Evolutionary conservation across 257 asterid genomes (phyloP), one percentile per base, ranked within the genome.

Genomic region (Voacanga thouarsii): DNA sequence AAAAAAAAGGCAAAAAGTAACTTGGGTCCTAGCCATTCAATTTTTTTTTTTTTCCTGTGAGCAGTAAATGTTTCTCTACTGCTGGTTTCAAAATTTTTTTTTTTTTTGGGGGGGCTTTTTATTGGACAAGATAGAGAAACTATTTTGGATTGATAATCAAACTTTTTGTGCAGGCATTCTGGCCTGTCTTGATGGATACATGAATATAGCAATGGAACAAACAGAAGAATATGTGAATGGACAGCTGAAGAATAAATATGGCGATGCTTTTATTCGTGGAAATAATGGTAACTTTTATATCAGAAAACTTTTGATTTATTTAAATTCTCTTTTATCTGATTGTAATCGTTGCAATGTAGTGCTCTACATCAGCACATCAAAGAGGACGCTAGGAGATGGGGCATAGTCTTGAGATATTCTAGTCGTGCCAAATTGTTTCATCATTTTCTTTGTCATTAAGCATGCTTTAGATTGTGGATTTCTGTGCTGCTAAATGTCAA

Each of bases 141-240:
- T 55, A 55, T 19, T 5, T 55, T 30, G 14, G 18, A 33, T 26
- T 65, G 23, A 16, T 50, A 8, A 50, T 50, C 30, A 6, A 11
- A 15, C 14, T 33, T 14, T 26, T 30, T 28, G 18, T 72, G 64
- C 85, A 95, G 99, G 98, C 80, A 93, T 93, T 77, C 94, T 95
- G 68, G 99, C 99, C 43, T 95, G 98, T 81, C 86, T 95, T 76
- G 99, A 95, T 87, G 99, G 99, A 70, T 95, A 93, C 80, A 95
- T 95, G 97, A 95, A 95, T 77, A 95, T 95, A 69, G 99, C 99
- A 3, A 95, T 95, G 99, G 99, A 95, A 79, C 98, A 95, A 83
- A 95, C 99, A 5, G 99, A 95, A 88, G 99, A 95, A 86, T 95
- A 95, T 67, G 99, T 95, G 64, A 95, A 93, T 37, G 99, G 99